Base-by-base conservation (phyloP, 371 early-diverging fungal species). In the Fennellomyces sp. region DNA sequence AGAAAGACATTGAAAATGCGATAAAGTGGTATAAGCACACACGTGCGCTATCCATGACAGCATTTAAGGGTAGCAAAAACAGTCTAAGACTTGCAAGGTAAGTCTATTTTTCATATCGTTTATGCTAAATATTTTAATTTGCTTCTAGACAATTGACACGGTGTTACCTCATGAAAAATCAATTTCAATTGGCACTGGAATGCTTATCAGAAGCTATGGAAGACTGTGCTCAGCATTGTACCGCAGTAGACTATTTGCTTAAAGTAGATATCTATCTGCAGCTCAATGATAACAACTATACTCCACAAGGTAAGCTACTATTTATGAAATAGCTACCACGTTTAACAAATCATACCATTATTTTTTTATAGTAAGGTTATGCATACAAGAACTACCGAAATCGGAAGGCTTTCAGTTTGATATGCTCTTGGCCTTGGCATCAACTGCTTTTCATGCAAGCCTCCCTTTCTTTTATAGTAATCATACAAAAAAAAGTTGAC, bases 21-120 rank as follows among this genome's bases (percentile, higher is more conserved):
- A 5, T 35, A 33, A 6, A n/a, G 4, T 50, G 49, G 58, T 58
- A 50, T 28, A 48, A 36, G 27, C 35, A 30, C 13, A 36, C 58
- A 3, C 28, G 50, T 6, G 29, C 58, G 2, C 29, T 58, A 29
- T 39, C 38, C 21, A 51, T 50, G 36, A 29, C 50, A n/a, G n/a
- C 15, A 11, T 49, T 27, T 19, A 58, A 50, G 28, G 51, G 27
- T 13, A 49, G 23, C 33, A 19, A 38, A 19, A 58, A 58, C 25
- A 28, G 26, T 23, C 28, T 58, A 3, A 50, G 33, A 1, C 58
- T 49, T 23, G 58, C 49, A n/a, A 48, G 57, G 57, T 27, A 56
- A 30, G 42, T 23, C 35, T 26, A 7, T 56, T 12, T n/a, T 6
- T 29, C 11, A 33, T 36, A 6, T 11, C 21, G 23, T 55, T 10